These are phyloP conservation scores for Stachybotrys chlorohalonatus DNA, from an alignment of 2,329 filamentous ascomycete species.

Conservation along the genomic window DNA sequence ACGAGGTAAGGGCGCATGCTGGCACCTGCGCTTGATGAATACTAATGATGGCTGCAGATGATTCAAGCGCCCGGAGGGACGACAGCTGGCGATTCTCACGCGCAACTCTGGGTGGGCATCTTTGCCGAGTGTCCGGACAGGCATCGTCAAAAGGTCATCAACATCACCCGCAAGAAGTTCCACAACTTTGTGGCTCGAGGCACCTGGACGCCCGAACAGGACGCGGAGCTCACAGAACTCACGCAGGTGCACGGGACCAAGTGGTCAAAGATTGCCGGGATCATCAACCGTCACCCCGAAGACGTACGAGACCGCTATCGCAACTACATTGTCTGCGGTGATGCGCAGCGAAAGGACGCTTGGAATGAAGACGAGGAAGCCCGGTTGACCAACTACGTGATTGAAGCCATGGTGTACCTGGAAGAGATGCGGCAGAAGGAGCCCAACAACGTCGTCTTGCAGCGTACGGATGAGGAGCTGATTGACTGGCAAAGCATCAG, in stretches of 20 bases:
- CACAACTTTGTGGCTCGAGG: conserved; percentile 54
- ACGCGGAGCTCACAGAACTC: conserved; percentile 23
- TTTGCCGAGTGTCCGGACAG: conserved; percentile 38
- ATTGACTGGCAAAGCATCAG: conserved; percentile 61
- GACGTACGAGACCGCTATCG: conserved; percentile 64
- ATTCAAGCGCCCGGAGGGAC: conserved; percentile 26
- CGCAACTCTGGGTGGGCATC: conserved; percentile 42
- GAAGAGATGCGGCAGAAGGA: conserved; percentile 26
- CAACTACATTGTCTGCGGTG: conserved; percentile 54
- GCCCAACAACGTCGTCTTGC: conserved; percentile 18
- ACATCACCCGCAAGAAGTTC: conserved; percentile 51
- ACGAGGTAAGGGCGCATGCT: conserved; percentile 24
- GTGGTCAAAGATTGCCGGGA: conserved; percentile 53
- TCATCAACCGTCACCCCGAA: conserved; percentile 54
- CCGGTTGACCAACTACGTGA: conserved; percentile 41
- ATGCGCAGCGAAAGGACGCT: conserved; percentile 37
- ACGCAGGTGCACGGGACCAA: conserved; percentile 32
- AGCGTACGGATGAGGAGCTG: conserved; percentile 38
- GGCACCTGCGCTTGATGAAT: conserved; percentile 6
- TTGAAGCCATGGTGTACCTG: conserved; percentile 40
- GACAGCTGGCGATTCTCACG: conserved; percentile 23
- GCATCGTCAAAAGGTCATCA: conserved; percentile 43
- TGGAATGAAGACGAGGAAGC: conserved; percentile 57
- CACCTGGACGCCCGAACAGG: conserved; percentile 29
- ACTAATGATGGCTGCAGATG: conserved; percentile 15